Conservation (phyloP, 176 grass and related monocot genomes). For the Eragrostis curvula region DNA sequence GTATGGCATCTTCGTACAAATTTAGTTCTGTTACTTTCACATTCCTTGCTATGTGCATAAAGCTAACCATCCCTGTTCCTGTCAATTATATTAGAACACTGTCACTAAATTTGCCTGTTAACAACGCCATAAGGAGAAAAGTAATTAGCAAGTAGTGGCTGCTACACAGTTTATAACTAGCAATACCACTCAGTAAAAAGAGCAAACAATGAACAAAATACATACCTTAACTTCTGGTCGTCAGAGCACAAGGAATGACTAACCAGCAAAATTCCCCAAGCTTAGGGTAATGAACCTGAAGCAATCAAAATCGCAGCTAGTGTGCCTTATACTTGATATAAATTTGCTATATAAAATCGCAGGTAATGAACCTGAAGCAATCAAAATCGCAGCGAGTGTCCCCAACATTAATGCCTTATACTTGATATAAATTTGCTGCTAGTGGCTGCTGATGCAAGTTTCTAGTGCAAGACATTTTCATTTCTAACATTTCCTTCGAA, state of each 20-base stretch:
- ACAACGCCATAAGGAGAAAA: background rate
- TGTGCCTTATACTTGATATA: too few relatives aligned
- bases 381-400: background rate
- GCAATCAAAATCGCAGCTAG: background rate
- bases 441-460: background rate
- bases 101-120: background rate
- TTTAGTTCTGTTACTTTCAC: constrained; percentile 77
- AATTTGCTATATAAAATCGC: too few relatives aligned
- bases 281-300: constrained; percentile 77
- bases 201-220: background rate
- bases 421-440: background rate
- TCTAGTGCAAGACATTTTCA: background rate
- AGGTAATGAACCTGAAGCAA: constrained; percentile 66
- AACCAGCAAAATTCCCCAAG: constrained; percentile 71
- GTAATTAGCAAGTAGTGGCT: background rate
- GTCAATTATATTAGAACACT: constrained; percentile 20
- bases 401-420: background rate
- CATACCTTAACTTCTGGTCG: constrained; percentile 75
- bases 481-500: background rate
- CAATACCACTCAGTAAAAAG: constrained; percentile 17
- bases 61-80: constrained; percentile 84
- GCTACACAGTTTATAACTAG: background rate
- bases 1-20: constrained; percentile 87
- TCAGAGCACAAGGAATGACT: constrained; percentile 84
- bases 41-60: constrained; percentile 77